Conservation (phyloP, 257 asterid genomes). For the Osmanthus fragrans region DNA sequence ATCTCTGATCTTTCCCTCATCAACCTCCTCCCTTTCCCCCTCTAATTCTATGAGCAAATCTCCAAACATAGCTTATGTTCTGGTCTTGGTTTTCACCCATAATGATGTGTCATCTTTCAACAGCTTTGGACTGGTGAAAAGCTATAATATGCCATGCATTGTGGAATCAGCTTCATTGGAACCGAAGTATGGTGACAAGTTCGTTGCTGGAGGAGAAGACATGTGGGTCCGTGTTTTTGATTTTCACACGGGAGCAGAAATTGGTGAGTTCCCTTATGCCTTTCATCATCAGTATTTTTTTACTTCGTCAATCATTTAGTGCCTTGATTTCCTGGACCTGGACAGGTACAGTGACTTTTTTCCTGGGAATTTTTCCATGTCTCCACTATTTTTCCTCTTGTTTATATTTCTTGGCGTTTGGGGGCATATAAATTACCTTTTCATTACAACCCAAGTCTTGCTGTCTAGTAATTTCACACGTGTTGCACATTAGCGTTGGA, state of each 20-base stretch:
- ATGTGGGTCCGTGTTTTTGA: slow-evolving; percentile 93
- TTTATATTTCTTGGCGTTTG: too few species aligned
- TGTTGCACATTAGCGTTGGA: neutral
- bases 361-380: neutral
- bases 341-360: neutral
- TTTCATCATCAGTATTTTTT: neutral
- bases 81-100: slow-evolving; percentile 3
- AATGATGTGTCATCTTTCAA: slow-evolving; percentile 4
- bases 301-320: neutral
- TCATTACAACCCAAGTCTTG: neutral
- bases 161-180: slow-evolving; percentile 94
- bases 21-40: neutral
- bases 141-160: slow-evolving; percentile 80
- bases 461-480: neutral
- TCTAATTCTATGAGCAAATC: slow-evolving; percentile 1
- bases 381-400: too few species aligned
- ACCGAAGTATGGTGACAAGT: slow-evolving; percentile 83
- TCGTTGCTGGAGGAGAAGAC: slow-evolving; percentile 97
- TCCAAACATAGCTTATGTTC: neutral
- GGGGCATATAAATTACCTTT: neutral
- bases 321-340: neutral
- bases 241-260: slow-evolving; percentile 81
- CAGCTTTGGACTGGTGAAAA: slow-evolving; percentile 91
- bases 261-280: slow-evolving; percentile 48
- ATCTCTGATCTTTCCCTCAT: slow-evolving; percentile 7